Evolutionary conservation across 129 eudicot species (phyloP).

Genomic region (Artemisia tridentata): DNA sequence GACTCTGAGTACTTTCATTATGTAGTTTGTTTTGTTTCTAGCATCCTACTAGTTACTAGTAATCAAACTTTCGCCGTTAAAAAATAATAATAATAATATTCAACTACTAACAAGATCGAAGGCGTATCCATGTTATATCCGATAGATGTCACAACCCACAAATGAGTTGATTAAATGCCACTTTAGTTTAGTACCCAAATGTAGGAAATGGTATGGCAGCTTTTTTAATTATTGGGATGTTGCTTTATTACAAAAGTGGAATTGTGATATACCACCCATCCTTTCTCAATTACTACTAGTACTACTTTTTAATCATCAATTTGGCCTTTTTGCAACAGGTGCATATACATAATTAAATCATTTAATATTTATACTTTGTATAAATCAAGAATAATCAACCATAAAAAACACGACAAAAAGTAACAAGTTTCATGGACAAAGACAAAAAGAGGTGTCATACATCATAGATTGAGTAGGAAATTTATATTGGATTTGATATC

Average conservation of each 20-base stretch:
- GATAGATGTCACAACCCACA: neutral
- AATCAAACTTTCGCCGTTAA: too few relatives aligned
- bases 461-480: neutral
- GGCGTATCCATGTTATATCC: neutral
- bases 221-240: conserved; percentile 12
- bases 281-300: conserved; percentile 20
- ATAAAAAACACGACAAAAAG: neutral
- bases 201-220: conserved; percentile 30
- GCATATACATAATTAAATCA: neutral
- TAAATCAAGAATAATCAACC: too few relatives aligned
- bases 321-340: neutral
- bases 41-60: too few relatives aligned
- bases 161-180: neutral
- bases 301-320: conserved; percentile 15
- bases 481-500: neutral
- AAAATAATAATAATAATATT: too few relatives aligned
- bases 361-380: too few relatives aligned
- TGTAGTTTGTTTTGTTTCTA: too few relatives aligned
- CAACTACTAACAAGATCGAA: neutral
- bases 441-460: conserved; percentile 15
- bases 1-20: too few relatives aligned
- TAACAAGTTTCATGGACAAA: neutral
- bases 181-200: conserved; percentile 19
- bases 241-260: conserved; percentile 25
- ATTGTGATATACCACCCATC: conserved; percentile 30